Percentiles rank a stretch among this genome's conserved stretches.
These are phyloP conservation scores for Diaporthe sp. DNA, from an alignment of 2,329 filamentous ascomycete species.

Conservation along the genomic window DNA sequence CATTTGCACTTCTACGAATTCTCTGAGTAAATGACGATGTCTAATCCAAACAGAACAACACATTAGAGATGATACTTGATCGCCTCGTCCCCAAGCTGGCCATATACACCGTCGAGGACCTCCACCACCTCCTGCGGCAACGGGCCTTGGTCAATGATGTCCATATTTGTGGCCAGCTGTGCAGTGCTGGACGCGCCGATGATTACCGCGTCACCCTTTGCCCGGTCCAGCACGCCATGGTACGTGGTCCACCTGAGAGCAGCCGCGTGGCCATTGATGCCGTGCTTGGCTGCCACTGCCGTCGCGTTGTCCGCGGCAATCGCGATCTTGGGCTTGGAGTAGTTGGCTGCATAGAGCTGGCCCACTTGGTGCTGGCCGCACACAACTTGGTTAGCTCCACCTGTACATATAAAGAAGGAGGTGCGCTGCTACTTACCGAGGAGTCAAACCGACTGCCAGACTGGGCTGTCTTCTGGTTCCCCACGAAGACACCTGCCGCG, in stretches of 20 bases:
- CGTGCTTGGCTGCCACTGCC: conserved; percentile 49
- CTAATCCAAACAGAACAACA: not conserved
- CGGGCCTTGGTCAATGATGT: conserved; percentile 54
- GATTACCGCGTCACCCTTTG: conserved; percentile 53
- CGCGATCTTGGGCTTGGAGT: conserved; percentile 48
- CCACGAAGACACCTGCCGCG: conserved; percentile 41
- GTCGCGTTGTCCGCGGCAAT: conserved; percentile 47
- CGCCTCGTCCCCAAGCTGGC: conserved; percentile 24
- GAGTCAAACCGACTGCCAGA: conserved; percentile 46
- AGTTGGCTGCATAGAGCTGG: conserved; percentile 45
- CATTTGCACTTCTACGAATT: not conserved
- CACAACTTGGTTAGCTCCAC: not conserved
- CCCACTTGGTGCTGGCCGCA: conserved; percentile 41
- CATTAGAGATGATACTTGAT: not conserved
- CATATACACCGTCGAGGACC: conserved; percentile 7
- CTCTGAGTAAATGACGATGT: not conserved
- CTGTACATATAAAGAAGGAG: not conserved
- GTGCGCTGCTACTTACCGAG: conserved; percentile 41
- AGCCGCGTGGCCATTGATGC: conserved; percentile 55
- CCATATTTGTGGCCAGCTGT: conserved; percentile 54
- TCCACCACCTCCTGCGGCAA: conserved; percentile 53
- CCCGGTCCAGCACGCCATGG: conserved; percentile 51
- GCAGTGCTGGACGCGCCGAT: conserved; percentile 51
- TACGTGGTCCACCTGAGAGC: conserved; percentile 57
- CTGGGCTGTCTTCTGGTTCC: conserved; percentile 43